These are phyloP conservation scores for Beauveria sp. DNA, from an alignment of 2,329 filamentous ascomycete genomes.

Conservation along the genomic window DNA sequence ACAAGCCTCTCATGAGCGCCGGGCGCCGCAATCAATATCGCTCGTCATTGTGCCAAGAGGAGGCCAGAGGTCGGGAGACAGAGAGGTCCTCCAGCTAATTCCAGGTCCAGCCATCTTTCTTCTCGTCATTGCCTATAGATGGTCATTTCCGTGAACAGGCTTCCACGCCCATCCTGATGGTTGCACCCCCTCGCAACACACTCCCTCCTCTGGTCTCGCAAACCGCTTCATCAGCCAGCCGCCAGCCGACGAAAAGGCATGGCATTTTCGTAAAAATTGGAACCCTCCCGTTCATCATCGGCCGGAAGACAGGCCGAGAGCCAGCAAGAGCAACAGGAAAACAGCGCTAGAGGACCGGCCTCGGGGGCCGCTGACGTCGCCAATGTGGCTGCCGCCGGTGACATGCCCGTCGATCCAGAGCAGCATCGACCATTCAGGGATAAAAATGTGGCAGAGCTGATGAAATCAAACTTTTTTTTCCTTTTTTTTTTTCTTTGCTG, in stretches of 20 bases:
- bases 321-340: neutral
- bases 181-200: neutral
- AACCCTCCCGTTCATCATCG: neutral
- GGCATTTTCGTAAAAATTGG: neutral
- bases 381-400: neutral
- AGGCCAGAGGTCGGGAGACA: too few species aligned
- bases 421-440: neutral
- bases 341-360: neutral
- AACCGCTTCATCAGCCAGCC: neutral
- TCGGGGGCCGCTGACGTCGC: slow-evolving; percentile 1
- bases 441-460: neutral
- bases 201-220: too few species aligned
- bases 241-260: neutral
- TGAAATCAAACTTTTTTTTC: neutral
- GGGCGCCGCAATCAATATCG: neutral
- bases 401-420: neutral
- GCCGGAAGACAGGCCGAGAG: slow-evolving; percentile 4
- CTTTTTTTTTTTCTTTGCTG: neutral
- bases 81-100: too few species aligned
- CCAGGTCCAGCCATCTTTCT: too few species aligned
- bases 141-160: too few species aligned
- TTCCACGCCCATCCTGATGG: too few species aligned
- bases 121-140: too few species aligned
- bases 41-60: neutral
- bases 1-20: neutral